These are phyloP conservation scores for Cordyceps fumosorosea DNA, from an alignment of 2,329 filamentous ascomycete genomes.

Conservation along the genomic window DNA sequence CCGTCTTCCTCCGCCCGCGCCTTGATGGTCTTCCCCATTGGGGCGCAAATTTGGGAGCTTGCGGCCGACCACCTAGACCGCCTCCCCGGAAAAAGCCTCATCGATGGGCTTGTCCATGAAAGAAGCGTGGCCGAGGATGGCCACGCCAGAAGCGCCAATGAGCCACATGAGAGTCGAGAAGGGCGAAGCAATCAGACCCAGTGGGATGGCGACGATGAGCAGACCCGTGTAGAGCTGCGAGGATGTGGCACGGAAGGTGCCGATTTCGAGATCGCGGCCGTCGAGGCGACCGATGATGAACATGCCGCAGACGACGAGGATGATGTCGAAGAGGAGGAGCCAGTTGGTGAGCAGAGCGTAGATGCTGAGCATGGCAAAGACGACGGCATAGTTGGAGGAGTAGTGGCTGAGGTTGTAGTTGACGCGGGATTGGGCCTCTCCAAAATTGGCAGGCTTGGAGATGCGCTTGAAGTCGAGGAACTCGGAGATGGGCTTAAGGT, in stretches of 20 bases:
- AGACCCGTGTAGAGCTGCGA: slow-evolving; percentile 93
- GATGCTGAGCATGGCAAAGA: slow-evolving; percentile 92
- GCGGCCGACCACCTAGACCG: slow-evolving; percentile 99
- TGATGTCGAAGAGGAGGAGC: slow-evolving; percentile 82
- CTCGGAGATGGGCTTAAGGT: slow-evolving; percentile 83
- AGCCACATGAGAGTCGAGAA: slow-evolving; percentile 87
- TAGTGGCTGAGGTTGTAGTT: slow-evolving; percentile 98
- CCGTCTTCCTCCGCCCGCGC: slow-evolving; percentile 63
- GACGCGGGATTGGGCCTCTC: slow-evolving; percentile 81
- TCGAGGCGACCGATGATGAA: slow-evolving; percentile 87
- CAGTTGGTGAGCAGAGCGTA: slow-evolving; percentile 90
- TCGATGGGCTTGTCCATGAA: slow-evolving; percentile 99
- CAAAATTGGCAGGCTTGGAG: slow-evolving; percentile 88
- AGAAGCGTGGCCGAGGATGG: slow-evolving; percentile 88
- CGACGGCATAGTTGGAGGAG: slow-evolving; percentile 94
- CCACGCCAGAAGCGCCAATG: slow-evolving; percentile 89
- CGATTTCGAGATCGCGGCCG: slow-evolving; percentile 82
- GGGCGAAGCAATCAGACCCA: slow-evolving; percentile 79
- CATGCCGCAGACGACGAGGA: slow-evolving; percentile 79
- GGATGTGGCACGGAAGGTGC: slow-evolving; percentile 72
- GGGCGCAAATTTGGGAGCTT: slow-evolving; percentile 92
- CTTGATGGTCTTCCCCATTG: slow-evolving; percentile 99
- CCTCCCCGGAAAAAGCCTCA: slow-evolving; percentile 99
- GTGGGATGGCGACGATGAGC: slow-evolving; percentile 72
- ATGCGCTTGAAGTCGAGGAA: slow-evolving; percentile 95